Conservation (phyloP, 441 rosid species). For the Eutrema salsugineum region DNA sequence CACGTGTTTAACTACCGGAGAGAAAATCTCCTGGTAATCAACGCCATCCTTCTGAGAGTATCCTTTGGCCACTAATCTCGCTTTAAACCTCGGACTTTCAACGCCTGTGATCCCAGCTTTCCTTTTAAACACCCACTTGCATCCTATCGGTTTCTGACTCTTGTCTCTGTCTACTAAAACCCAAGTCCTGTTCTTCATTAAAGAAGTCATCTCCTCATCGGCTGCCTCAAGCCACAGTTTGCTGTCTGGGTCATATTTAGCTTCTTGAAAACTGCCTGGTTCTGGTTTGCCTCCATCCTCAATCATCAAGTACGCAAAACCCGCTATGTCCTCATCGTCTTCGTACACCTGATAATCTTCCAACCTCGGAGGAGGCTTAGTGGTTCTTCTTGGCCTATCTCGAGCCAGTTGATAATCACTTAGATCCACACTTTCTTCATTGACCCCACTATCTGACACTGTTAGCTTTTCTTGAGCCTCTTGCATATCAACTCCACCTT, state of each 20-base stretch:
- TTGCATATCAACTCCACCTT: too few species aligned
- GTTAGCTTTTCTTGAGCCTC: too few species aligned
- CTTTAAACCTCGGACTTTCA: not conserved
- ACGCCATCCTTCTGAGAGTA: not conserved
- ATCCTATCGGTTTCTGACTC: not conserved
- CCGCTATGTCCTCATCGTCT: too few species aligned
- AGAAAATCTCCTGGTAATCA: not conserved
- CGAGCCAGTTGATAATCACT: too few species aligned
- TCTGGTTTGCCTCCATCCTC: not conserved
- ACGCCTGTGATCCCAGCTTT: not conserved
- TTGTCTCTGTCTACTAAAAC: not conserved
- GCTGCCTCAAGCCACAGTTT: not conserved
- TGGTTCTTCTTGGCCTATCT: too few species aligned
- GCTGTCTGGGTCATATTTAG: not conserved
- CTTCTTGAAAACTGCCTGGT: not conserved
- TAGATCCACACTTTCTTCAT: too few species aligned
- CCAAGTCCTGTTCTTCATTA: not conserved
- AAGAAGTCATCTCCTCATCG: not conserved
- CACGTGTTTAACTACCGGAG: not conserved
- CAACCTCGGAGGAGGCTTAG: too few species aligned
- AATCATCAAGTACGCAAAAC: not conserved
- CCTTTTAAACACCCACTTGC: not conserved
- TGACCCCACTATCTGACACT: too few species aligned
- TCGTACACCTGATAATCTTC: too few species aligned
- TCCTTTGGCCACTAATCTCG: not conserved